Evolutionary conservation across 352 stramenopile species (phyloP).

Genomic region (Phytophthora hibernalis): DNA sequence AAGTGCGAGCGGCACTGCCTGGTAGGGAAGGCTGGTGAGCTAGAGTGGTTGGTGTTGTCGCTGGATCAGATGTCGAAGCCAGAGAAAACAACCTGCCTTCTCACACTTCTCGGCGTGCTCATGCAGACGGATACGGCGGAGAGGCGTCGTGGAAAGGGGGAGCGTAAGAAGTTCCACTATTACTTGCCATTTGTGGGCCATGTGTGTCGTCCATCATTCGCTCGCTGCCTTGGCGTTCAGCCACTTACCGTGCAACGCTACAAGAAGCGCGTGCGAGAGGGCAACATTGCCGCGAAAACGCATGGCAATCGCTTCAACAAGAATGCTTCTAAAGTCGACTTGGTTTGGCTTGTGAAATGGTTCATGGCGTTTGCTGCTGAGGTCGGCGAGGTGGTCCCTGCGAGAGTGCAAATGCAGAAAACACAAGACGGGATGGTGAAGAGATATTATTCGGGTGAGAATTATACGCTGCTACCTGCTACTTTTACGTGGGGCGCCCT

Average conservation of each 20-base stretch:
- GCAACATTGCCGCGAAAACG: neutral
- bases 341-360: slow-evolving; percentile 14
- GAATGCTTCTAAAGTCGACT: slow-evolving; percentile 4
- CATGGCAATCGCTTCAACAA: slow-evolving; percentile 6
- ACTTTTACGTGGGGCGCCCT: too few relatives aligned
- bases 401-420: slow-evolving; percentile 4
- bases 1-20: neutral
- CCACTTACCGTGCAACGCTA: neutral
- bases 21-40: neutral
- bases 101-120: slow-evolving; percentile 1
- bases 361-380: slow-evolving; percentile 11
- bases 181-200: slow-evolving; percentile 3
- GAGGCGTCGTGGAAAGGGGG: neutral
- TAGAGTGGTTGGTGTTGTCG: slow-evolving; percentile 9
- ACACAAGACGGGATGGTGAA: slow-evolving; percentile 7
- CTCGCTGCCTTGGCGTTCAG: too few relatives aligned
- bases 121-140: slow-evolving; percentile 1
- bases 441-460: slow-evolving; percentile 13
- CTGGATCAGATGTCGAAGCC: slow-evolving; percentile 1
- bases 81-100: slow-evolving; percentile 7
- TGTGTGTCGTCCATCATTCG: neutral
- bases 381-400: slow-evolving; percentile 16
- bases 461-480: too few relatives aligned
- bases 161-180: neutral
- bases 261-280: neutral